Base-by-base conservation (phyloP, 352 stramenopile genomes). In the Phytophthora pisi region DNA sequence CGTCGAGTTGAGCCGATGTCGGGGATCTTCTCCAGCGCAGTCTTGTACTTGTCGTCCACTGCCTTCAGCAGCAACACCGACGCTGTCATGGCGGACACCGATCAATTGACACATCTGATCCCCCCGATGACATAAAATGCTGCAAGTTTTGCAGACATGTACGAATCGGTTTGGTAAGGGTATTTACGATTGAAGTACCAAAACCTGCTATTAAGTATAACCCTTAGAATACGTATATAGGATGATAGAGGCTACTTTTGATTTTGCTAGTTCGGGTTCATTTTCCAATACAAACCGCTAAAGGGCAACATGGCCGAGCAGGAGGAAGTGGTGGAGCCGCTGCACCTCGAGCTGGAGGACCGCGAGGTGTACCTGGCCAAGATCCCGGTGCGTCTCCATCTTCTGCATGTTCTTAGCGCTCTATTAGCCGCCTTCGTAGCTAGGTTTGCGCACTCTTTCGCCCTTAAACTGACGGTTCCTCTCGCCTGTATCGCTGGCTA, bases 281-380 rank as follows among this genome's bases (percentile, higher is more conserved):
- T 20, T 58, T 45, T 46, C 11, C 15, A 28, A 56, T 49, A 52
- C 31, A 40, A 34, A 1, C 54, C 40, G 13, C 11, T n/a, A 11
- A 2, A 4, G 36, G 3, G 11, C 28, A 79, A 63, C 20, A 93
- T 93, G 83, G 74, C 79, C 6, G 84, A 98, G 62, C 91, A 97
- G 55, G 86, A 95, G 45, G 81, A 97, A 53, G 79, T 97, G n/a
- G 86, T 97, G 47, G 91, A 97, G 86, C 88, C 87, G 50, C 72
- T 96, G 72, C 88, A 94, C 70, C 74, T 96, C 45, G 88, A 96
- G 64, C 82, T 93, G 30, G 86, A 96, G 77, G 85, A 93, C 72
- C 86, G 88, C 51, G 86, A 96, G 75, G 82, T 96, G 59, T 96
- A 94, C 64, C 78, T 96, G 53, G 88, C 86, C 49, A 96, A 96